phyloP scores from a whole-genome alignment of 352 stramenopile species.

The Pythium sukuiense region DNA sequence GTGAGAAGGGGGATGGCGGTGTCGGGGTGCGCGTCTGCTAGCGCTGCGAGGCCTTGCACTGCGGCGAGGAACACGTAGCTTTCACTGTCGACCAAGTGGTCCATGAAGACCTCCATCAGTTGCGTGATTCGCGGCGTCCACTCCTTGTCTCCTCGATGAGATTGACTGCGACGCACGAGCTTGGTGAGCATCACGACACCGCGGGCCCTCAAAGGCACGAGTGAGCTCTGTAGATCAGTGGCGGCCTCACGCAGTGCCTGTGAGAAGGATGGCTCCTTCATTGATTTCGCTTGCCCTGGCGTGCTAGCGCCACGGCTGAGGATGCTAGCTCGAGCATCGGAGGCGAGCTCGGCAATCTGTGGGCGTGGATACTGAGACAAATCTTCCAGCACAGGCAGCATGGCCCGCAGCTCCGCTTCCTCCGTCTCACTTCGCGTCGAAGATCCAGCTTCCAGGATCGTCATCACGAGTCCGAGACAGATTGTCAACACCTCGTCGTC shows the following conservation, averaged over 20 bases:
- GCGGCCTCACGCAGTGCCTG: constrained; percentile 51
- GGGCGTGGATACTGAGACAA: constrained; percentile 54
- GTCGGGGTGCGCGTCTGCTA: constrained; percentile 61
- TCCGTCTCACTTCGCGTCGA: constrained; percentile 45
- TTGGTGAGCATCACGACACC: constrained; percentile 77
- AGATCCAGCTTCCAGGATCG: constrained; percentile 73
- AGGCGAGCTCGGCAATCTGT: constrained; percentile 73
- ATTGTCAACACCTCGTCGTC: constrained; percentile 73
- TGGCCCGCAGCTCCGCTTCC: constrained; percentile 51
- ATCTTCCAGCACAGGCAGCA: constrained; percentile 65
- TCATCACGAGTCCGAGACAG: constrained; percentile 75
- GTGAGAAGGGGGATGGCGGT: constrained; percentile 73
- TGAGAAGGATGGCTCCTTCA: constrained; percentile 48
- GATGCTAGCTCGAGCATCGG: constrained; percentile 63
- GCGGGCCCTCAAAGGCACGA: constrained; percentile 73
- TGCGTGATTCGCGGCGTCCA: constrained; percentile 55
- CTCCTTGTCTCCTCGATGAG: constrained; percentile 35
- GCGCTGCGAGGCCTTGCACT: constrained; percentile 64
- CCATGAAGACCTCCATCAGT: constrained; percentile 59
- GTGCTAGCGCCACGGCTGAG: constrained; percentile 38
- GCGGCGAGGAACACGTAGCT: constrained; percentile 87
- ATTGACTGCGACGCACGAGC: constrained; percentile 61
- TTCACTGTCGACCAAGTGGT: constrained; percentile 64
- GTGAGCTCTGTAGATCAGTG: constrained; percentile 54
- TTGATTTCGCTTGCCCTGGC: background rate